Base-by-base conservation (phyloP, 352 stramenopile species). In the Phytophthora brassicae region DNA sequence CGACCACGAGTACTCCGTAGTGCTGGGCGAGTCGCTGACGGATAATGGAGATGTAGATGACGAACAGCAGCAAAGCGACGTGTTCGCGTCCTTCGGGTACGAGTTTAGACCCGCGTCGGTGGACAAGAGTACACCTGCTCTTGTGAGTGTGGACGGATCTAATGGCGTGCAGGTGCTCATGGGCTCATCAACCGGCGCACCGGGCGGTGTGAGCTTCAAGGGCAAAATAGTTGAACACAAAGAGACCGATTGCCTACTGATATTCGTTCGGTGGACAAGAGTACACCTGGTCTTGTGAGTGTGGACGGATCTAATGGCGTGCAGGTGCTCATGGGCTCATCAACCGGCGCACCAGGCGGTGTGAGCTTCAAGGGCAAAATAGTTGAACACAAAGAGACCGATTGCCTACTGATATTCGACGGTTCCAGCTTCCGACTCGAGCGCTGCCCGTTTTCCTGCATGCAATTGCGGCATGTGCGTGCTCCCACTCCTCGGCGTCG, bases 31-130 rank as follows among this genome's bases (percentile, higher is more conserved):
- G 12, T 90, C 83, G 26, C 47, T 92, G 29, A 24, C 60, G 4
- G 49, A 57, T 3, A 26, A 17, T 7, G 12, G 36, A 26, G 38
- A 47, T 0, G 56, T 50, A n/a, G 42, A 51, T 16, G 64, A 53
- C 8, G 22, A 49, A 13, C 33, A 64, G 35, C 44, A 68, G n/a
- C 47, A 28, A 6, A 45, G 43, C 8, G 56, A 78, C 12, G 75
- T 85, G 20, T 77, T 73, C 26, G 60, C 70, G 41, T 75, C 84
- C 6, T 92, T 95, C 54, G 74, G 86, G 22, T 95, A 95, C 57
- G 84, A 95, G 53, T 95, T 95, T 56, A 85, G 88, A 52, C 84
- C 86, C 9, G 86, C 86, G 19, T 95, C 86, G 0, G 74, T 94
- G 6, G 81, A 95, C 66, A 81, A 79, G 33, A 70, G 60, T 26